phyloP scores from a whole-genome alignment of 2,329 filamentous ascomycete species.

The Lasiodiplodia sp. region DNA sequence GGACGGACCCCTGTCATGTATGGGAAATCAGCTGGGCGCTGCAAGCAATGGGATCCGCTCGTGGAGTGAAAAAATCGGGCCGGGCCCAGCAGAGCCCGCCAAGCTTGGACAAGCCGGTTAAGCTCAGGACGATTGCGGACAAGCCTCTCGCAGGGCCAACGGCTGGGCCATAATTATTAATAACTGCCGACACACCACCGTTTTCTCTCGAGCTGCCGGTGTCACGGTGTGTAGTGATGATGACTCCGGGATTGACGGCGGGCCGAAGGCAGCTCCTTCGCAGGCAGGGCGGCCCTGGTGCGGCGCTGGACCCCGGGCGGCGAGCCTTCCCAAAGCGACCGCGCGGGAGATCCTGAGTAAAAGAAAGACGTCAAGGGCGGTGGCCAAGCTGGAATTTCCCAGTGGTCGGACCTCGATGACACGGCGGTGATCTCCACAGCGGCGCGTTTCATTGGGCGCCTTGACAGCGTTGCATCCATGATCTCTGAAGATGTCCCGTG shows the following conservation, averaged over 20 bases:
- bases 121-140: constrained; percentile 24
- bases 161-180: constrained; percentile 24
- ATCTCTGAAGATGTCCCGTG: constrained; percentile 25
- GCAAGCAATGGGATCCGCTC: constrained; percentile 27
- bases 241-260: not conserved
- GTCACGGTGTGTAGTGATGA: not conserved
- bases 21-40: constrained; percentile 19
- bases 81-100: constrained; percentile 4
- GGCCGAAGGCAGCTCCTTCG: not conserved
- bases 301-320: not conserved
- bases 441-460: constrained; percentile 13
- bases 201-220: not conserved
- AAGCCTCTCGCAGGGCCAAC: constrained; percentile 23
- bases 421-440: constrained; percentile 4
- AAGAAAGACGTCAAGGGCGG: constrained; percentile 19
- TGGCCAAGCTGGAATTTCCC: constrained; percentile 22
- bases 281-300: not conserved
- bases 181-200: constrained; percentile 11
- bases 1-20: constrained; percentile 8
- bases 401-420: constrained; percentile 5
- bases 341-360: not conserved
- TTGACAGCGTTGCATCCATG: constrained; percentile 17
- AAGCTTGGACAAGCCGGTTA: constrained; percentile 24
- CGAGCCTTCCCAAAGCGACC: not conserved
- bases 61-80: constrained; percentile 24